Conservation (phyloP, 208 protist genomes). For the Trypanosoma rangeli region DNA sequence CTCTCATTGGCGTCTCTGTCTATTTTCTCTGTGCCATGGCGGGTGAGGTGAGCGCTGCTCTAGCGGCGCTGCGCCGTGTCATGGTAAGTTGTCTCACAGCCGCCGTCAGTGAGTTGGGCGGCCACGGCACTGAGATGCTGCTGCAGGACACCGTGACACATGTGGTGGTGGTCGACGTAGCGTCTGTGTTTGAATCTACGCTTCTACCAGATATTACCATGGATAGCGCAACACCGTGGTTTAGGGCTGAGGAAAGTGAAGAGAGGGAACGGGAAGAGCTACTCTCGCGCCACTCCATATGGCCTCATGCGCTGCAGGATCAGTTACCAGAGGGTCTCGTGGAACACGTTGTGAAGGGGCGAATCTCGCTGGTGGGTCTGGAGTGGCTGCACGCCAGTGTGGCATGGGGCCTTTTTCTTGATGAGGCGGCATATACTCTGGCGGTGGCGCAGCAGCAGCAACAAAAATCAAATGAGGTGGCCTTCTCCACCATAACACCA, state of each 20-base stretch:
- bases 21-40: slow-evolving; percentile 26
- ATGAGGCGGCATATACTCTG: slow-evolving; percentile 35
- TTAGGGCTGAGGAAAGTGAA: slow-evolving; percentile 1
- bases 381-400: slow-evolving; percentile 54
- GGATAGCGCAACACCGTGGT: not conserved
- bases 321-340: slow-evolving; percentile 9
- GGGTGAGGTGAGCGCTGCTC: not conserved
- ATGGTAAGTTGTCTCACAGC: slow-evolving; percentile 47
- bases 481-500: slow-evolving; percentile 1
- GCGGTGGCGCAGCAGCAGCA: not conserved
- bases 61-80: slow-evolving; percentile 41
- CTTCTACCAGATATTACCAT: not conserved
- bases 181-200: slow-evolving; percentile 26
- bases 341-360: slow-evolving; percentile 18
- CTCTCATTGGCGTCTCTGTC: slow-evolving; percentile 26
- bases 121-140: slow-evolving; percentile 41
- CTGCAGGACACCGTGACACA: slow-evolving; percentile 59
- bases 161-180: slow-evolving; percentile 67
- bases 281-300: slow-evolving; percentile 2
- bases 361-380: slow-evolving; percentile 42
- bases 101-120: slow-evolving; percentile 56
- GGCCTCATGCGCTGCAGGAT: slow-evolving; percentile 18
- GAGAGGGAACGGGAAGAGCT: not conserved
- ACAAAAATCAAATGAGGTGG: not conserved
- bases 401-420: slow-evolving; percentile 67